These are phyloP conservation scores for Psilocybe sp. DNA, from an alignment of 768 basidiomycete genomes.

Conservation along the genomic window DNA sequence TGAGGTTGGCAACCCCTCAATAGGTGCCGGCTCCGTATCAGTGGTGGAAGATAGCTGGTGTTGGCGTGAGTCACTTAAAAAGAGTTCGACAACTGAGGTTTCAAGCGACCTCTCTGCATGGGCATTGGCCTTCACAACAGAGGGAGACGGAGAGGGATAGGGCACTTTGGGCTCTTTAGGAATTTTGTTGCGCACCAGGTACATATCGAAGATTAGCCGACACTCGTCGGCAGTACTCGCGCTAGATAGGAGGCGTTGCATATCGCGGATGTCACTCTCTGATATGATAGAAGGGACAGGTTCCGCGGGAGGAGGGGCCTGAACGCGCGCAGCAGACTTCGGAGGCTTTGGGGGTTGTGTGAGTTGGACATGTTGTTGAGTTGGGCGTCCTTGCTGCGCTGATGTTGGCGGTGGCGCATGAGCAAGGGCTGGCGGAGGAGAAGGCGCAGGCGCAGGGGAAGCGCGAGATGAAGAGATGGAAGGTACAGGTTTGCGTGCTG, in stretches of 20 bases:
- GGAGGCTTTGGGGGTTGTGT: too few species aligned
- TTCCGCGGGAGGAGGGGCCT: too few species aligned
- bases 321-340: too few species aligned
- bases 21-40: constrained; percentile 1
- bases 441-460: not conserved
- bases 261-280: constrained; percentile 53
- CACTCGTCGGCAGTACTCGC: constrained; percentile 83
- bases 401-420: too few species aligned
- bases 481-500: constrained; percentile 23
- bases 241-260: constrained; percentile 62
- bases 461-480: constrained; percentile 5
- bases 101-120: constrained; percentile 38
- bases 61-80: constrained; percentile 16
- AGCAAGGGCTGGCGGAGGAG: not conserved
- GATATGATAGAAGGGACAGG: constrained; percentile 16
- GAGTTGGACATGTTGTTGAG: too few species aligned
- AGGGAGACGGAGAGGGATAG: constrained; percentile 33
- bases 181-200: constrained; percentile 62
- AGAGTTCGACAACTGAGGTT: constrained; percentile 44
- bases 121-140: constrained; percentile 22
- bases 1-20: constrained; percentile 9
- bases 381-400: too few species aligned
- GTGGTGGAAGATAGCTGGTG: constrained; percentile 9
- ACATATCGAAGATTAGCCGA: constrained; percentile 80
- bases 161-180: constrained; percentile 28